Evolutionary conservation across 768 basidiomycete species (phyloP), one percentile per base, ranked within the genome.

Genomic region (Phylloporus sp.): DNA sequence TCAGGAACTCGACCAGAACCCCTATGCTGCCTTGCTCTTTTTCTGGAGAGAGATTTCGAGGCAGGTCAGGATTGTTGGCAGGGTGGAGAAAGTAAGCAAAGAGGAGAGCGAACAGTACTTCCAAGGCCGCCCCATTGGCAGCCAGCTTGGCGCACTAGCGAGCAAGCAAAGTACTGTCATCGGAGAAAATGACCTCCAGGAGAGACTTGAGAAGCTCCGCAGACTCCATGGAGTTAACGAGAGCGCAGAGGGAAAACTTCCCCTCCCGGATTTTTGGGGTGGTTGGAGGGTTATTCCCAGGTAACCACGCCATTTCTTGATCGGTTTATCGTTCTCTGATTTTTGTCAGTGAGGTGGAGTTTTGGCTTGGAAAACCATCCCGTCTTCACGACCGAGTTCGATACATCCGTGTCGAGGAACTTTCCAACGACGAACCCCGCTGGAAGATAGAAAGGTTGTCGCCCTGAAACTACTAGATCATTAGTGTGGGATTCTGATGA

Each of bases 361-460:
- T 97, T 68, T 97, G 95, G 95, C 78, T 81, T n/a, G 95, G 95
- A 27, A 88, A 93, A 61, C 91, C 91, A n/a, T 95, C 91, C 23
- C 80, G 95, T 34, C 73, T 97, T 45, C 95, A 97, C 59, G 94
- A 97, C 68, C 85, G 95, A 39, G 81, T 95, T 54, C 82, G 81
- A 23, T 93, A 92, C 67, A 72, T 80, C 45, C 82, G 81, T n/a
- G 65, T 70, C 18, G 73, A 75, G 44, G 75, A 70, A 31, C 72
- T 77, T 15, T 56, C 74, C 0, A 77, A 79, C 12, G 79, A 78
- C 39, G 65, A 72, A 22, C 74, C 80, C 12, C 68, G 68, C 57
- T 97, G 94, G 94, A 82, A 73, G 64, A 81, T 93, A 46, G 85
- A 93, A 47, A 74, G 91, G 48, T 74, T 95, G 47, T 79, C 91